Evolutionary conservation across 139 green algal genomes (phyloP), one percentile per base, ranked within the genome.

Genomic region (Micromonas commoda): DNA sequence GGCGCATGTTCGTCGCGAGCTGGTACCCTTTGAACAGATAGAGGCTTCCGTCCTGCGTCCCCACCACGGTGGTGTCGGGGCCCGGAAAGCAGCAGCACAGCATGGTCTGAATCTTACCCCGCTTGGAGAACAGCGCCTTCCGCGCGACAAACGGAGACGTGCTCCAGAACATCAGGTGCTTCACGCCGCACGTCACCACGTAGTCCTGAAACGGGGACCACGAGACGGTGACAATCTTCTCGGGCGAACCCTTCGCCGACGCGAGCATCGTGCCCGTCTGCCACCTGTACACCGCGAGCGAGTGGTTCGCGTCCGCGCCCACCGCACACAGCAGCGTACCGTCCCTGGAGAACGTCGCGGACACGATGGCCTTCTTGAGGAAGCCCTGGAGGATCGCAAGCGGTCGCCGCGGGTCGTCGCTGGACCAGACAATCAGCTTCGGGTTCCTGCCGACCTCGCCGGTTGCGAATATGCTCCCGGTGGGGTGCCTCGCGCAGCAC

Each of bases 181-280:
- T 71, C 29, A 79, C 73, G 0, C 73, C 73, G 24, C 3, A 16
- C 20, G 73, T 79, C 3, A 79, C 73, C 31, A 79, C 32, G 54
- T 79, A 79, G 73, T 79, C 73, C 21, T 79, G 73, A 51, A 63
- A 79, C 54, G 73, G 73, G 19, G 57, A 72, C 73, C 73, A 79
- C 24, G 32, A 20, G 29, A 71, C 35, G 26, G 6, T 31, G 28
- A 71, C 54, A 63, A 79, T 79, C 35, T 79, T 79, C 32, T 79
- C 73, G n/a, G 28, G 28, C 29, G 20, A 35, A 2, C 53, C 73
- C 2, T 28, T 28, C 31, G 54, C 54, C n/a, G 20, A 38, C 26
- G 73, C 31, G 2, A 72, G 20, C 20, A 79, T 32, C 71, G 29
- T 20, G 6, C 71, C 71, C 3, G 45, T 78, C 28, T 51, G 6